Evolutionary conservation across 345 rosid species (phyloP), one percentile per base, ranked within the genome.

Genomic region (Salix viminalis): DNA sequence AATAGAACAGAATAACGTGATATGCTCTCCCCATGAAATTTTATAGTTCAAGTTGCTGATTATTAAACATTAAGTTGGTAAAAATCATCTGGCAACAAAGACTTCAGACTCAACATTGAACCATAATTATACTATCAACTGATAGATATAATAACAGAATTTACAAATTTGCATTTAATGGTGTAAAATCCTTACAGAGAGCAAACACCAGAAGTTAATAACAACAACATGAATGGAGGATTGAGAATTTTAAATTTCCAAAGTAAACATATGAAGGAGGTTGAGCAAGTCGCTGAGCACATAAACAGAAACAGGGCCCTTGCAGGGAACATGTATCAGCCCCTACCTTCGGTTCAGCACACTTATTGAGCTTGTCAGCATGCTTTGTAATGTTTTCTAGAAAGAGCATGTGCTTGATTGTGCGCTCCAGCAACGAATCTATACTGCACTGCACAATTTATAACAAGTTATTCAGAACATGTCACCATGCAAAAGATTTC

Each of bases 391-490:
- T 84, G 83, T 92, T 89, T 84, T 92, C 92, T 68, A 96, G 79
- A 82, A 91, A 93, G 50, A 90, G 87, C 96, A 93, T 90, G 80
- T 96, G 97, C 88, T 91, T 93, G 90, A 96, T 88, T 39, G 99
- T 93, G 66, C 91, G 91, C 86, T 93, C 99, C 81, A 96, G 89
- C 86, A 96, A 85, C 77, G 98, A 90, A 87, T 96, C 99, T 71
- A 96, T 96, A 77, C 99, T 96, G 88, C 98, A 93, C 99, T 96
- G 94, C 64, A 80, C 67, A 80, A 78, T 79, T 83, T 76, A 30
- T 78, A 60, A 50, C 64, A 48, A 79, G 81, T 37, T 69, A 77
- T 67, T 81, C 73, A 89, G 84, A 67, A 76, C 80, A 73, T 34
- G 24, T 76, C 64, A 34, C 37, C 37, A 67, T 39, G 50, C 14